These are phyloP conservation scores for Plantago rigida DNA, from an alignment of 305 asterid genomes.

Conservation along the genomic window DNA sequence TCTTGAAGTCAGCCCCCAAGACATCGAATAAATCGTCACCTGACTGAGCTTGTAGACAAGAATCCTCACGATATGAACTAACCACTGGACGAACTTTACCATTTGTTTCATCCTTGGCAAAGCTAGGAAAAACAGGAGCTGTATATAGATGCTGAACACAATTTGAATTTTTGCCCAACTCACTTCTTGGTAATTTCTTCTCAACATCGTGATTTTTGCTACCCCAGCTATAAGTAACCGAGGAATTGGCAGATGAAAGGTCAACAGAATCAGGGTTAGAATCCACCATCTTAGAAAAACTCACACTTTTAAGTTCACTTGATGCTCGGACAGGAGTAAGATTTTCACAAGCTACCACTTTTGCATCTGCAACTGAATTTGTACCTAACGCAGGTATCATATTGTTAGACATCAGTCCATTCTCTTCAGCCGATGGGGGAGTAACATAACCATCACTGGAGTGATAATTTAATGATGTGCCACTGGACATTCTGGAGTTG, in stretches of 20 bases:
- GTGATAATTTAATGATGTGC: neutral
- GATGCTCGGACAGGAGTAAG: neutral
- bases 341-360: neutral
- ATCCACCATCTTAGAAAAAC: neutral
- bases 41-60: constrained; percentile 27
- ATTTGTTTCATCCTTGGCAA: constrained; percentile 24
- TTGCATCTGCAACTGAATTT: neutral
- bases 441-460: neutral
- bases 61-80: constrained; percentile 18
- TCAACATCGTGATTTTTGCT: neutral
- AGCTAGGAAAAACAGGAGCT: constrained; percentile 10
- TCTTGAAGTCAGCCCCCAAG: constrained; percentile 73
- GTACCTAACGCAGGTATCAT: neutral
- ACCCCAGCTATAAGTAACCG: constrained; percentile 11
- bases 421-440: constrained; percentile 12
- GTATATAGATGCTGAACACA: neutral
- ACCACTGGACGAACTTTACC: constrained; percentile 15
- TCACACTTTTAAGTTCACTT: neutral
- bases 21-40: constrained; percentile 81
- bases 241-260: neutral
- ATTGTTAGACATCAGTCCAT: constrained; percentile 10
- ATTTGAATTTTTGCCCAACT: neutral
- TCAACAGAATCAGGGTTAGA: neutral
- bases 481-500: neutral
- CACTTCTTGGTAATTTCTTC: constrained; percentile 8